phyloP scores from a whole-genome alignment of 305 asterid species.

The Fraxinus ornus region DNA sequence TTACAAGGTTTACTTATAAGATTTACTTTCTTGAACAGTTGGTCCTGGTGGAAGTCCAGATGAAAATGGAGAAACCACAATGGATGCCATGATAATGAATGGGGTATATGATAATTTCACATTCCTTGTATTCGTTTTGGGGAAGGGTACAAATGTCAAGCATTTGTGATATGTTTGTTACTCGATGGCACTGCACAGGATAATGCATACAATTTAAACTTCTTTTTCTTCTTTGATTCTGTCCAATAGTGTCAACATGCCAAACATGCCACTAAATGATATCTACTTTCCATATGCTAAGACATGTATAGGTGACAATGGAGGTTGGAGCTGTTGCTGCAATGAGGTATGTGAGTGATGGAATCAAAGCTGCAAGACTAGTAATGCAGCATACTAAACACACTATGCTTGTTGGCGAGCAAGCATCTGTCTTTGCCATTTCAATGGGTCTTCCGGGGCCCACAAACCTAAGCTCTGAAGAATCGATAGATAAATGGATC shows the following conservation, averaged over 20 bases:
- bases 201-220: neutral
- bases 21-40: constrained; percentile 46
- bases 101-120: constrained; percentile 54
- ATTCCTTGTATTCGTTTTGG: constrained; percentile 12
- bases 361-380: constrained; percentile 78
- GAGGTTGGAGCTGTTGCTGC: constrained; percentile 97
- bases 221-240: neutral
- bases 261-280: neutral
- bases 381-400: constrained; percentile 82
- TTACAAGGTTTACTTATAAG: neutral
- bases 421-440: constrained; percentile 81
- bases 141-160: constrained; percentile 9
- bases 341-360: constrained; percentile 83
- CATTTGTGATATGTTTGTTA: constrained; percentile 9
- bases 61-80: constrained; percentile 91
- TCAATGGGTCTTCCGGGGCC: constrained; percentile 98
- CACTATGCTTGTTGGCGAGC: constrained; percentile 92
- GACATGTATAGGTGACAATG: constrained; percentile 83
- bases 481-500: constrained; percentile 69
- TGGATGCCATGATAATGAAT: constrained; percentile 95
- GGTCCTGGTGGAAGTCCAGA: constrained; percentile 99
- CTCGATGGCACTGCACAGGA: neutral
- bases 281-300: constrained; percentile 41
- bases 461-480: constrained; percentile 76
- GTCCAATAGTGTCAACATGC: neutral